Evolutionary conservation across 139 green algal species (phyloP).

Genomic region (Coccomyxa sp.): DNA sequence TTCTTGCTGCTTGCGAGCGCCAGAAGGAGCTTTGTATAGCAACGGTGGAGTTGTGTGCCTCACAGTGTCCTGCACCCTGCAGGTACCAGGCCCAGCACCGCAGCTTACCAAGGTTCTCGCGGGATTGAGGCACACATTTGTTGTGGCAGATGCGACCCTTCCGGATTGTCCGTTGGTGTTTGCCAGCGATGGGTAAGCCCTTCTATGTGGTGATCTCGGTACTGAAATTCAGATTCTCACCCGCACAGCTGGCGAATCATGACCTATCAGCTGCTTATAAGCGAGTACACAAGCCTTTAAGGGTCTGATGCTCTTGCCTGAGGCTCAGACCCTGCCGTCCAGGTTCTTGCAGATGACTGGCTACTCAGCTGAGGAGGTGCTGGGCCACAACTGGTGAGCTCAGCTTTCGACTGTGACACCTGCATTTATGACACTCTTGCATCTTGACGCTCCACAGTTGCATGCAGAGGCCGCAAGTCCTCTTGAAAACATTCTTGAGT

Average conservation of each 20-base stretch:
- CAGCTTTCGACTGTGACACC: too few species aligned
- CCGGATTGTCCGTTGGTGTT: constrained; percentile 95
- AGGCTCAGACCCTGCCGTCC: constrained; percentile 4
- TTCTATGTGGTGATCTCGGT: too few species aligned
- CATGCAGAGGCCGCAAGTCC: too few species aligned
- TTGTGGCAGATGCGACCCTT: constrained; percentile 89
- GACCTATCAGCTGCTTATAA: too few species aligned
- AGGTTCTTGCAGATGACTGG: constrained; percentile 97
- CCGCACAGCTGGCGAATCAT: too few species aligned
- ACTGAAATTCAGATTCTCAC: too few species aligned
- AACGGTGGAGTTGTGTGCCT: too few species aligned
- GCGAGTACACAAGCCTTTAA: too few species aligned
- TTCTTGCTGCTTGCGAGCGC: neutral
- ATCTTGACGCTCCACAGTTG: too few species aligned
- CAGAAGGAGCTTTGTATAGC: neutral
- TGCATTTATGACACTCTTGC: too few species aligned
- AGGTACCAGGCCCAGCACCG: constrained; percentile 51
- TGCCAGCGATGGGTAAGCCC: constrained; percentile 80
- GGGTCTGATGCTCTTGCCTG: neutral
- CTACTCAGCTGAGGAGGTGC: constrained; percentile 88
- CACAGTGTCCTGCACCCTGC: neutral
- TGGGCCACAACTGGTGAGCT: constrained; percentile 93
- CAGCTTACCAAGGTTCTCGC: constrained; percentile 81
- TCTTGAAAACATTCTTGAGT: too few species aligned
- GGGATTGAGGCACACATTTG: constrained; percentile 86